These are phyloP conservation scores for Haplosporangium sp. DNA, from an alignment of 371 early-diverging fungal species.

Conservation along the genomic window DNA sequence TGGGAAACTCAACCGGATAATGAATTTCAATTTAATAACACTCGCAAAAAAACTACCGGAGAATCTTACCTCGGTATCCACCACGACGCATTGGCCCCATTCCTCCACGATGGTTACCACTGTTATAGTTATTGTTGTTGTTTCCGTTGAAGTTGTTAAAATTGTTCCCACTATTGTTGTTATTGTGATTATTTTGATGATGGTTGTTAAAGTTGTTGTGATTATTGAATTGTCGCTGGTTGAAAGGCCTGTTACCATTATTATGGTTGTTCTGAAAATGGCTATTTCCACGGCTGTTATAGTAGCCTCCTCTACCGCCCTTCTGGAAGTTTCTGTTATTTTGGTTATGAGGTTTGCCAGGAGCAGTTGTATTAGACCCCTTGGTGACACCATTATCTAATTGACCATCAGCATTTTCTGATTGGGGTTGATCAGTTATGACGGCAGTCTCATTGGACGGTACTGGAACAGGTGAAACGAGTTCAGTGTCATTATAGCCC, in stretches of 20 bases:
- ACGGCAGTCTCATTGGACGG: slow-evolving; percentile 16
- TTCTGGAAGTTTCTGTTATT: slow-evolving; percentile 24
- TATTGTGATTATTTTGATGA: slow-evolving; percentile 4
- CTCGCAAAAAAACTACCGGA: not conserved
- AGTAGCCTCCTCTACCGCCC: slow-evolving; percentile 24
- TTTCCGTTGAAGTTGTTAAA: slow-evolving; percentile 7
- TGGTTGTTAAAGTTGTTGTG: slow-evolving; percentile 17
- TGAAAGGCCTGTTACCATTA: slow-evolving; percentile 22
- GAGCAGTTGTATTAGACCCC: not conserved
- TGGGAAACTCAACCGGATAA: no score
- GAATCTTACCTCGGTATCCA: slow-evolving; percentile 46
- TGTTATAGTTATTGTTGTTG: slow-evolving; percentile 6
- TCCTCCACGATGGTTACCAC: slow-evolving; percentile 25
- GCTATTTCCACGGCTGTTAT: slow-evolving; percentile 21
- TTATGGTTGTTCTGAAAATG: slow-evolving; percentile 22
- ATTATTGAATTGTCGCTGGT: slow-evolving; percentile 24
- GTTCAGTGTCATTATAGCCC: slow-evolving; percentile 26
- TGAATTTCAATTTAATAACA: no score
- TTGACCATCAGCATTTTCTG: slow-evolving; percentile 9
- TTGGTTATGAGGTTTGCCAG: slow-evolving; percentile 9
- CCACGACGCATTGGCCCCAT: slow-evolving; percentile 51
- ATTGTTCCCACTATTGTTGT: slow-evolving; percentile 11
- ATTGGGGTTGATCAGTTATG: slow-evolving; percentile 1
- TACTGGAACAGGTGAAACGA: slow-evolving; percentile 22
- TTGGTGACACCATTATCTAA: slow-evolving; percentile 7